Conservation (phyloP, 352 stramenopile genomes). For the Plasmopara viticola region DNA sequence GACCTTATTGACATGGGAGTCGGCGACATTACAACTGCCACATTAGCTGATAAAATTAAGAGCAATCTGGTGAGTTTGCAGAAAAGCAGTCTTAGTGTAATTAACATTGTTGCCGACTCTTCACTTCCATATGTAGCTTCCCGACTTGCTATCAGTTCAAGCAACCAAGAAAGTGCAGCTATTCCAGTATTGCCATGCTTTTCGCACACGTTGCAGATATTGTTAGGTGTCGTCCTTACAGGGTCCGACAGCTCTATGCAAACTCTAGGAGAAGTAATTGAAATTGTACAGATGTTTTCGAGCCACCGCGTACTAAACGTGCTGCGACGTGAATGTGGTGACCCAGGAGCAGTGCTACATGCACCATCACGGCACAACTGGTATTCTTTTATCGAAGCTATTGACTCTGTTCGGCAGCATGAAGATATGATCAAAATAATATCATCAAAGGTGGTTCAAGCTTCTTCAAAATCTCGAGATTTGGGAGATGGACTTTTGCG, state of each 20-base stretch:
- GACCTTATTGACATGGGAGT: constrained; percentile 53
- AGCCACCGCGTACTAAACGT: constrained; percentile 51
- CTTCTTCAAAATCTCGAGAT: constrained; percentile 15
- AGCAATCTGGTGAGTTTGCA: constrained; percentile 31
- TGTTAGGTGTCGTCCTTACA: constrained; percentile 58
- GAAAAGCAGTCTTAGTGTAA: constrained; percentile 46
- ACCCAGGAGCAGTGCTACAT: constrained; percentile 47
- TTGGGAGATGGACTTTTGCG: not conserved
- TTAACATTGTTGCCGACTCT: constrained; percentile 66
- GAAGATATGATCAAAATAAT: constrained; percentile 85
- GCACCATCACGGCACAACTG: constrained; percentile 40
- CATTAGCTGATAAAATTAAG: constrained; percentile 51
- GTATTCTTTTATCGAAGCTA: constrained; percentile 77
- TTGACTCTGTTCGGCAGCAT: constrained; percentile 73
- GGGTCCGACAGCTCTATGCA: constrained; percentile 37
- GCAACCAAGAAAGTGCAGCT: constrained; percentile 30
- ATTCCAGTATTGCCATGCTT: constrained; percentile 64
- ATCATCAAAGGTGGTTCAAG: constrained; percentile 42
- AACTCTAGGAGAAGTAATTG: constrained; percentile 62
- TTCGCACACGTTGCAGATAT: constrained; percentile 40
- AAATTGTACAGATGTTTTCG: constrained; percentile 58
- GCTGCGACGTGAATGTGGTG: constrained; percentile 55
- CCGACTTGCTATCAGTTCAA: constrained; percentile 34
- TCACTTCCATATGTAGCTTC: constrained; percentile 33
- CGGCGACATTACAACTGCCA: constrained; percentile 31